Conservation (phyloP, 345 rosid genomes). For the Anacardium occidentale region DNA sequence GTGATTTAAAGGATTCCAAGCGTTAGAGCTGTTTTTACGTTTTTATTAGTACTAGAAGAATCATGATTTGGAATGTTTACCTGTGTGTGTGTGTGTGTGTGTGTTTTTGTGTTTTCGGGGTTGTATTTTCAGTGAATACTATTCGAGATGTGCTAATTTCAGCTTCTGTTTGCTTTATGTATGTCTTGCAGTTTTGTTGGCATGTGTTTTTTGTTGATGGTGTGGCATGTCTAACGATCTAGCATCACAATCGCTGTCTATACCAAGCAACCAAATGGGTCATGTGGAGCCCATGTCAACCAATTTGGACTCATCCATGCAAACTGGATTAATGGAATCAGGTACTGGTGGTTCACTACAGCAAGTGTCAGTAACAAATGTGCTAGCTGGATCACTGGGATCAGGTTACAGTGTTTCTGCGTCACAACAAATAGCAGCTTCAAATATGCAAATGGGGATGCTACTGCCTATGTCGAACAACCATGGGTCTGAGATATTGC, state of each 20-base stretch:
- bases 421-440: conserved; percentile 28
- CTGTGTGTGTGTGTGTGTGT: background rate
- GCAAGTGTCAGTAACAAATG: conserved; percentile 32
- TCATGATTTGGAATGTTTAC: background rate
- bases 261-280: conserved; percentile 40
- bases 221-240: conserved; percentile 54
- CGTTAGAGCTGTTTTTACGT: background rate
- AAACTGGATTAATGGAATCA: conserved; percentile 38
- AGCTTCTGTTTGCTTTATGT: conserved; percentile 8
- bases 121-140: background rate
- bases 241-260: conserved; percentile 42
- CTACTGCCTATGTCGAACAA: conserved; percentile 18
- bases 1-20: background rate
- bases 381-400: conserved; percentile 37
- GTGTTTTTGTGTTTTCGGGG: background rate
- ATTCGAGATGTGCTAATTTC: background rate
- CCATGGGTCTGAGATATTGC: conserved; percentile 22
- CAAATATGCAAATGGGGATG: conserved; percentile 26
- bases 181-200: conserved; percentile 25
- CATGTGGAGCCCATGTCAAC: conserved; percentile 42
- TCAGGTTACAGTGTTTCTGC: conserved; percentile 22
- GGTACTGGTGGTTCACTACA: conserved; percentile 24
- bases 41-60: background rate
- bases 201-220: conserved; percentile 19
- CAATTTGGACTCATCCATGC: conserved; percentile 35